Base-by-base conservation (phyloP, 129 eudicot genomes). In the Erigeron canadensis region DNA sequence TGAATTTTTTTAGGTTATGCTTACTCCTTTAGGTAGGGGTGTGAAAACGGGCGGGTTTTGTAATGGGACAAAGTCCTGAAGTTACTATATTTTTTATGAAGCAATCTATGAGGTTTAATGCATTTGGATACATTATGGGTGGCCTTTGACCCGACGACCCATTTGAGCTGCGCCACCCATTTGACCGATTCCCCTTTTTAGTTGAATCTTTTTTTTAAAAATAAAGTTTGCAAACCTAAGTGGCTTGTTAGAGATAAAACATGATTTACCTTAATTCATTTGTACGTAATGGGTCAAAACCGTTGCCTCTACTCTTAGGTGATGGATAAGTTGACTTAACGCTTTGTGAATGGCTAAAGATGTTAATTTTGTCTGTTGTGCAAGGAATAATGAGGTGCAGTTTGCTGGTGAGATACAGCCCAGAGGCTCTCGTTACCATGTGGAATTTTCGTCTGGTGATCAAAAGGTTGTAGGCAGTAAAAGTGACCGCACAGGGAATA, bases 341-440 rank as follows among this genome's bases (percentile, higher is more conserved):
- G 17, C 44, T 90, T 85, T 54, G 84, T 87, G 59, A 84, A 91
- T 62, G 84, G 81, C 73, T 72, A 77, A 66, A 90, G 77, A 66
- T 82, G 82, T 12, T 81, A n/a, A 47, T 34, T 46, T 58, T 45
- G 3, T 67, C 4, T 66, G 44, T 56, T 55, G 28, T 70, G 40
- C 85, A 88, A 92, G 98, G 86, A 92, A 92, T 70, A 92, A 88
- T 71, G 94, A 88, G 78, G 98, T 86, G 71, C 96, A 92, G 73
- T 92, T 92, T 81, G 98, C 96, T 56, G 98, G 98, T 67, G 96
- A 88, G 80, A 78, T 92, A 69, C 98, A 92, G 81, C 90, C 95
- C 7, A 84, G 82, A 70, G 98, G 98, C 64, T 88, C 96, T 70
- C 66, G 57, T 44, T 91, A 82, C 81, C 48, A 45, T 23, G 79